Evolutionary conservation across 768 basidiomycete species (phyloP), one percentile per base, ranked within the genome.

Genomic region (Gautieria morchelliformis): DNA sequence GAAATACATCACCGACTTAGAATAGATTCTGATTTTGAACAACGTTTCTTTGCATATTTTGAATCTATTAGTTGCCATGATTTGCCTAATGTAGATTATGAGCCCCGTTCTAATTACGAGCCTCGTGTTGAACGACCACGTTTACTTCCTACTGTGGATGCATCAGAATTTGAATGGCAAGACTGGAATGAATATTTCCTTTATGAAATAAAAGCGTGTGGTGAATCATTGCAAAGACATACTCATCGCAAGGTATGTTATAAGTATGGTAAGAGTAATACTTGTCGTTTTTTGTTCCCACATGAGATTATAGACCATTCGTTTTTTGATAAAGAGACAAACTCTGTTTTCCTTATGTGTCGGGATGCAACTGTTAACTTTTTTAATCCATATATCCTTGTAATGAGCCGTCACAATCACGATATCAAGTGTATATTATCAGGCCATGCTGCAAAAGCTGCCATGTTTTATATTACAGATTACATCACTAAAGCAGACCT

Each of bases 391-490:
- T 64, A 67, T 27, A 63, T 74, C 3, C 62, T 72, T 5, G 65
- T 72, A 0, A 70, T 65, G 58, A 68, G 66, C 24, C 14, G 67
- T 0, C 72, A 72, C 48, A 72, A 71, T 30, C 68, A 73, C 59
- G 70, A 72, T 50, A 59, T 68, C 9, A 69, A 71, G 46, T 69
- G 60, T 47, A 68, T 73, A n/a, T 67, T 67, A 0, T 71, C 70
- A 0, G 70, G 72, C 0, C 58, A 63, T 17, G 64, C 66, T 6
- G 69, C 70, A 0, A 72, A 69, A 45, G 69, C 70, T 0, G 60
- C 69, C 0, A 39, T 72, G 22, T 71, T 65, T 53, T 73, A 73
- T 42, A 61, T 73, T 4, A 71, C 72, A 0, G 72, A 73, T 53
- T 74, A 74, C 50, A 68, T 73, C n/a, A 71, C 72, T 0, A 74